Evolutionary conservation across 2,329 filamentous ascomycete genomes (phyloP), one percentile per base, ranked within the genome.

Genomic region (Trichothecium roseum): DNA sequence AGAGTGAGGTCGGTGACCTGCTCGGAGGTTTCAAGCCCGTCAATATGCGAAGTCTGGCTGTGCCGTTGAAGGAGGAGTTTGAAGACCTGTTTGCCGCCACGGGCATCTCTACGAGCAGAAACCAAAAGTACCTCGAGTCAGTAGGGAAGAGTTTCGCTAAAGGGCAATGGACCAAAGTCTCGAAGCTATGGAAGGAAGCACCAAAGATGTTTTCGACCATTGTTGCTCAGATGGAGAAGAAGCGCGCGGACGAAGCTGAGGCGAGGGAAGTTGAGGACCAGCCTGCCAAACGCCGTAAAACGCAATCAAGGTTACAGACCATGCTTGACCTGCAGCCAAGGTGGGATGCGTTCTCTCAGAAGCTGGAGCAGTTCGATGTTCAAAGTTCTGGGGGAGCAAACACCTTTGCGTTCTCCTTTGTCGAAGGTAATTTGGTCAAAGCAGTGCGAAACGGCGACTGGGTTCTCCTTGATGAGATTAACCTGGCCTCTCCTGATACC

Each of bases 391-490:
- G 80, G 49, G 69, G 84, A 37, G 74, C 78, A 27, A 73, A 85
- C 47, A 73, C 69, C 2, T 94, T 96, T 55, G 86, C 89, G 0
- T 98, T 99, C 58, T 85, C 85, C 1, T 98, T 98, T 52, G 75
- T 96, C 1, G 91, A 98, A 57, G 89, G 91, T 42, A 94, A 93
- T 49, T 83, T 99, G 42, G 82, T 98, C 38, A 93, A 93, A 59
- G 91, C 93, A n/a, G 79, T 89, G 17, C 74, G 89, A 28, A 94
- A 95, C 51, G 91, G 91, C 7, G 87, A 95, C 56, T 99, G 91
- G 91, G 83, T 98, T 18, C 69, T 99, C 14, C 70, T 96, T 18
- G 91, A 99, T 53, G 91, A 99, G 57, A 94, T 99, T 50, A 99
- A 98, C 53, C 63, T 99, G 42, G 91, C 91, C 5, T 89, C 89